Conservation (phyloP, 495 filamentous ascomycete species). For the Penicillium paradoxum region DNA sequence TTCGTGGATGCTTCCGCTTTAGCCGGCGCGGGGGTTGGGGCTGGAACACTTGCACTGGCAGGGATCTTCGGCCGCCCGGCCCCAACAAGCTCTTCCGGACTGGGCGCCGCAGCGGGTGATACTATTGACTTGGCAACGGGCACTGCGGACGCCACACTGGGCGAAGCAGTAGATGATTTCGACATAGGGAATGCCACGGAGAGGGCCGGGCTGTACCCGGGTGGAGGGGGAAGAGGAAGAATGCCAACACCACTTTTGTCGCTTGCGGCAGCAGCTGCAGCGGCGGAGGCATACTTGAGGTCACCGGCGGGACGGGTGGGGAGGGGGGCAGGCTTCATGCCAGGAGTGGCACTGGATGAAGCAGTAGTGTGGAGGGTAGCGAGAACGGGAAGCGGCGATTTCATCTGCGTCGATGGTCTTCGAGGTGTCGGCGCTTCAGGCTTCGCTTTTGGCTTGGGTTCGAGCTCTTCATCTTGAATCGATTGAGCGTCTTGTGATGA, state of each 20-base stretch:
- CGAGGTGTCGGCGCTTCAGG: constrained; percentile 48
- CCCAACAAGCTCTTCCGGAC: constrained; percentile 32
- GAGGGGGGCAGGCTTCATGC: constrained; percentile 87
- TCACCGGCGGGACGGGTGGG: constrained; percentile 83
- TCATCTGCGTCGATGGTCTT: constrained; percentile 85
- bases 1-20: constrained; percentile 29
- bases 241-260: constrained; percentile 88
- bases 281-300: constrained; percentile 93
- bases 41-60: constrained; percentile 7
- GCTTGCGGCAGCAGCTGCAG: constrained; percentile 88
- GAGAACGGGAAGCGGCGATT: constrained; percentile 84
- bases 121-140: constrained; percentile 40
- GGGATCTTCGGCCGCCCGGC: constrained; percentile 48
- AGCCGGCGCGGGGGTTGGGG: constrained; percentile 17
- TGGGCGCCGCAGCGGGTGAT: constrained; percentile 30
- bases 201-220: constrained; percentile 51
- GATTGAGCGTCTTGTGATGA: constrained; percentile 96
- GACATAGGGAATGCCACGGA: constrained; percentile 39
- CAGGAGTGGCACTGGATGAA: constrained; percentile 57
- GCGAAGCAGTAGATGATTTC: constrained; percentile 51
- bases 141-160: constrained; percentile 48
- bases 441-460: constrained; percentile 54
- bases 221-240: constrained; percentile 82
- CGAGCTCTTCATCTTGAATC: constrained; percentile 74
- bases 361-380: constrained; percentile 62